Evolutionary conservation across 176 grass and related monocot species (phyloP).

Genomic region (Oryza meridionalis): DNA sequence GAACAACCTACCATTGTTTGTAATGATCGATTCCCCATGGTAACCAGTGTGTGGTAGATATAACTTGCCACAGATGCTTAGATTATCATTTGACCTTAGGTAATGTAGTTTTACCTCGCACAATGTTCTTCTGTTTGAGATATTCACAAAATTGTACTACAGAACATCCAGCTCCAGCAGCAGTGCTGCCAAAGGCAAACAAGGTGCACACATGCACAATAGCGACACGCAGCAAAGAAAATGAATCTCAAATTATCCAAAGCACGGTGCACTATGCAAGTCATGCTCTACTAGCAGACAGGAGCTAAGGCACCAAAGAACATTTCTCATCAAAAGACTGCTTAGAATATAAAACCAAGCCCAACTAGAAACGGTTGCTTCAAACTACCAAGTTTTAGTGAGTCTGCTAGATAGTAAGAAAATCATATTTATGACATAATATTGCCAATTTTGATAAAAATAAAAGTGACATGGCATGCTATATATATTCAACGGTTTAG

Average conservation of each 20-base stretch:
- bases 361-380: too few species aligned
- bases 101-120: not conserved
- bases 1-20: constrained; percentile 19
- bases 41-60: not conserved
- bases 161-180: not conserved
- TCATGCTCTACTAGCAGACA: not conserved
- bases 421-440: too few species aligned
- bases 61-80: constrained; percentile 20
- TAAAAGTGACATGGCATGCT: too few species aligned
- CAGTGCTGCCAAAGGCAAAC: not conserved
- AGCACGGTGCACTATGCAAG: not conserved
- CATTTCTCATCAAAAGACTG: too few species aligned
- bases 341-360: too few species aligned
- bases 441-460: too few species aligned
- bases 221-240: not conserved
- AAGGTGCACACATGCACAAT: not conserved
- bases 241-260: not conserved
- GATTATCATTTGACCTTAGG: constrained; percentile 8
- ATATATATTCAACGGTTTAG: too few species aligned
- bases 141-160: not conserved
- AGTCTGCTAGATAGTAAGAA: too few species aligned
- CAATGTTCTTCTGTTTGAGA: not conserved
- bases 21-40: not conserved
- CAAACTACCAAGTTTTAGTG: too few species aligned
- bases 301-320: not conserved